Evolutionary conservation across 1,284 basidiomycete species (phyloP).

Genomic region (Mycosarcoma mackinlayi): DNA sequence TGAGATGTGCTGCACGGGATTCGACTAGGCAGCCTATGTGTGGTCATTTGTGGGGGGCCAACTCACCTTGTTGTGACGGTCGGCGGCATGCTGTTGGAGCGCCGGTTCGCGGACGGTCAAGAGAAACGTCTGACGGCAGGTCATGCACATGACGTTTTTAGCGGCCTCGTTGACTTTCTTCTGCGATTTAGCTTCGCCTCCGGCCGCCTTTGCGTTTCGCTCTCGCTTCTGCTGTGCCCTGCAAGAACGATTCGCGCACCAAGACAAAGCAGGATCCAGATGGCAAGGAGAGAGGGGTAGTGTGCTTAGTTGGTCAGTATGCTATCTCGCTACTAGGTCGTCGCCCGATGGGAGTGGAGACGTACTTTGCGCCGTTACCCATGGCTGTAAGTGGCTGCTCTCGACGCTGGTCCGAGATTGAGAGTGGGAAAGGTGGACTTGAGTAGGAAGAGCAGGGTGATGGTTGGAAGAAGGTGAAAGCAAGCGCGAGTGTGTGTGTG

Average conservation of each 20-base stretch:
- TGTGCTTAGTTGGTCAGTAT: too few species aligned
- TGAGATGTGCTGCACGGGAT: too few species aligned
- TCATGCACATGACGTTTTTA: conserved; percentile 70
- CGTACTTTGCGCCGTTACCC: conserved; percentile 62
- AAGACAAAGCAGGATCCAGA: too few species aligned
- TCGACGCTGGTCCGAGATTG: too few species aligned
- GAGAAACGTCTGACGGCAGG: conserved; percentile 71
- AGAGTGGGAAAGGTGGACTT: not conserved
- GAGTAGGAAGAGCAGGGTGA: not conserved
- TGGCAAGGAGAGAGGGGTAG: too few species aligned
- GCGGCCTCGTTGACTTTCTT: conserved; percentile 69
- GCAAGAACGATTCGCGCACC: too few species aligned
- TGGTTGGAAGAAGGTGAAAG: not conserved
- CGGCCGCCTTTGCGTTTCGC: conserved; percentile 61
- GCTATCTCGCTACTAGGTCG: not conserved
- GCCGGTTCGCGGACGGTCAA: conserved; percentile 70
- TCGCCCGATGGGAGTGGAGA: not conserved
- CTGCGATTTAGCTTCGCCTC: conserved; percentile 61
- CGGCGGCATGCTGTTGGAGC: conserved; percentile 55
- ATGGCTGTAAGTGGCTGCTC: too few species aligned
- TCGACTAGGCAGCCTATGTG: not conserved
- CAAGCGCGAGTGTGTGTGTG: not conserved
- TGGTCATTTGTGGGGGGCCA: not conserved
- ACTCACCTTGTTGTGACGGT: conserved; percentile 62
- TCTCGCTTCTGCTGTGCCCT: conserved; percentile 67